Evolutionary conservation across 225 moss, liverwort and hornwort species (phyloP), one percentile per base, ranked within the genome.

Genomic region (Polytrichum formosum): DNA sequence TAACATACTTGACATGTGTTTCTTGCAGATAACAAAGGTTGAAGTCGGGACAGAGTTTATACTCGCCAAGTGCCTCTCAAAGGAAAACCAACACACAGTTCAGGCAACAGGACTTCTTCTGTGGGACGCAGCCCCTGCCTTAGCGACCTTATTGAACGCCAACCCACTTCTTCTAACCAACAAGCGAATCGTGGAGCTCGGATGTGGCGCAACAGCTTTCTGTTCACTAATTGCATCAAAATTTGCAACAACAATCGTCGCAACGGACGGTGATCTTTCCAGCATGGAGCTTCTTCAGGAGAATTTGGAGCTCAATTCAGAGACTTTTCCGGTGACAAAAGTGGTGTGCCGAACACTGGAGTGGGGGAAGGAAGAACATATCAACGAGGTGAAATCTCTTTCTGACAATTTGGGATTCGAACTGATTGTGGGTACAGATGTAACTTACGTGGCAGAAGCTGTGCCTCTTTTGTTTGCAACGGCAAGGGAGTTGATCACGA

Each of bases 41-140:
- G 64, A 80, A 68, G 76, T 91, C 65, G 92, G 92, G 53, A 77
- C 71, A 1, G 80, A 78, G 58, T 78, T 71, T 46, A 72, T 98
- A 25, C 70, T 77, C 53, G 85, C 84, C 20, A 90, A 83, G 67
- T 94, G 91, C 59, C 75, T 98, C 28, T 54, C 83, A 22, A 86
- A 78, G 75, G 97, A 98, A 75, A 80, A 92, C 30, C 97, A 98
- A 28, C 97, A 98, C 73, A 94, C 81, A 13, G 77, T 71, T 72
- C 78, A 82, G 77, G 86, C 92, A 66, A 98, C 97, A 25, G 94
- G 97, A 4, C 79, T 98, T n/a, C 88, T 94, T 70, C 81, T 98
- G 23, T 98, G 97, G 97, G 97, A 94, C 31, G 91, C 92, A 35
- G 92, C 92, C 54, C 86, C 86, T 78, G 91, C 94, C 56, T 79